Evolutionary conservation across 1,284 basidiomycete genomes (phyloP).

Genomic region (Rhodotorula glutinis): DNA sequence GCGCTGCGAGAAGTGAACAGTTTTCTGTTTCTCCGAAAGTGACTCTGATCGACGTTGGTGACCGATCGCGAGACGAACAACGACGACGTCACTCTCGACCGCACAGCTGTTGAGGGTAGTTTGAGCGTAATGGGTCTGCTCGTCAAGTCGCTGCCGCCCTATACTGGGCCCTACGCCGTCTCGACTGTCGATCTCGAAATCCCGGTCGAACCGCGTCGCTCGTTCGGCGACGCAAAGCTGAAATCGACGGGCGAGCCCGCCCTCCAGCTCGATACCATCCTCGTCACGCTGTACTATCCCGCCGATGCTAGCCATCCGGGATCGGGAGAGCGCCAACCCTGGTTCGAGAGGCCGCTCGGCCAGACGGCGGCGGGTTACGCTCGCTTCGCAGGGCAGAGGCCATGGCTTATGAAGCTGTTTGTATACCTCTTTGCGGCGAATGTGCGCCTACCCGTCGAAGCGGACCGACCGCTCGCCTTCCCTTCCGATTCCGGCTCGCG

Average conservation of each 20-base stretch:
- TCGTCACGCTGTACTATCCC: conserved; percentile 53
- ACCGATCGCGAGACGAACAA: no score
- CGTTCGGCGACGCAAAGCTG: conserved; percentile 42
- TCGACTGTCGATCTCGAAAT: conserved; percentile 34
- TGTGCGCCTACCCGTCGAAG: conserved; percentile 14
- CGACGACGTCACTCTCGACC: no score
- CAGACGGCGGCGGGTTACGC: conserved; percentile 24
- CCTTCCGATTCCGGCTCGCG: no score
- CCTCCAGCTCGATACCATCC: conserved; percentile 47
- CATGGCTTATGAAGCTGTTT: conserved; percentile 17
- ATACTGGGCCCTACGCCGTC: conserved; percentile 25
- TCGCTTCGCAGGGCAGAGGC: conserved; percentile 12
- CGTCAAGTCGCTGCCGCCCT: not conserved
- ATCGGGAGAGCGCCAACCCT: not conserved
- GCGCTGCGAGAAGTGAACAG: no score
- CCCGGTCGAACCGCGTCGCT: conserved; percentile 8
- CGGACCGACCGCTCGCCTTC: conserved; percentile 8
- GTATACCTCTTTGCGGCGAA: conserved; percentile 18
- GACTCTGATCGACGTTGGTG: no score
- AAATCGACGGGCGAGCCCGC: conserved; percentile 40
- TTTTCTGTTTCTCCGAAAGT: no score
- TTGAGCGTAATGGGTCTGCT: not conserved
- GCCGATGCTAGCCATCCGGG: conserved; percentile 19
- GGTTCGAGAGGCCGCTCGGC: conserved; percentile 24
- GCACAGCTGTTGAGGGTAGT: no score